phyloP scores from a whole-genome alignment of 2,329 filamentous ascomycete species.

The Orbilia javanica region DNA sequence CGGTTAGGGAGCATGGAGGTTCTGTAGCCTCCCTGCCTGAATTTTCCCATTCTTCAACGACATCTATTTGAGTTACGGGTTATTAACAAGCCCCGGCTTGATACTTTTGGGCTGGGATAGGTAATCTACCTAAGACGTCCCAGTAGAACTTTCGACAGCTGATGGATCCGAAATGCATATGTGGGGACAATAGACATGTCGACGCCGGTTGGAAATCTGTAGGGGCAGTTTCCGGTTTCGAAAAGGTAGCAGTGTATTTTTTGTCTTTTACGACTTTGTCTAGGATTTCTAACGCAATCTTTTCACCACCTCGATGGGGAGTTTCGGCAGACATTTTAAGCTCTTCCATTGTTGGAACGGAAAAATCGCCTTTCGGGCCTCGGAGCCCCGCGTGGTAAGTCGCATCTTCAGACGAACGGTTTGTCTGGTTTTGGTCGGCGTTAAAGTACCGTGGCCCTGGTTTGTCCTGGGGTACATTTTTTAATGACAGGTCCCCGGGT shows the following conservation, averaged over 20 bases:
- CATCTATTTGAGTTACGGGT: slow-evolving; percentile 67
- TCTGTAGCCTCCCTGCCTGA: slow-evolving; percentile 70
- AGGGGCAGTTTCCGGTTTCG: slow-evolving; percentile 81
- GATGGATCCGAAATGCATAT: slow-evolving; percentile 80
- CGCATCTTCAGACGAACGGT: slow-evolving; percentile 70
- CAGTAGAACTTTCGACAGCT: slow-evolving; percentile 80
- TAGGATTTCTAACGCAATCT: slow-evolving; percentile 72
- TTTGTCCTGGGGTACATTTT: slow-evolving; percentile 59
- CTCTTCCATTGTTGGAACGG: slow-evolving; percentile 78
- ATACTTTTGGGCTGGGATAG: neutral
- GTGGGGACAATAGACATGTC: slow-evolving; percentile 79
- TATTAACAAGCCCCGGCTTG: neutral
- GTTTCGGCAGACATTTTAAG: slow-evolving; percentile 77
- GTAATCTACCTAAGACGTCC: slow-evolving; percentile 67
- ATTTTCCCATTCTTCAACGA: slow-evolving; percentile 72
- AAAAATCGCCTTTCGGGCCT: slow-evolving; percentile 77
- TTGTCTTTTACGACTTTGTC: slow-evolving; percentile 73
- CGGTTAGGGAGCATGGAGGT: slow-evolving; percentile 77
- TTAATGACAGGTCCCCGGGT: slow-evolving; percentile 74
- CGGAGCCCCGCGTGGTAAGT: slow-evolving; percentile 73
- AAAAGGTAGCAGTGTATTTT: slow-evolving; percentile 78
- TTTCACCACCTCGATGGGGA: slow-evolving; percentile 79
- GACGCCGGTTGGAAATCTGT: slow-evolving; percentile 79
- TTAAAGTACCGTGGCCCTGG: slow-evolving; percentile 70
- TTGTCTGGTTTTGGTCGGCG: slow-evolving; percentile 70